Evolutionary conservation across 768 basidiomycete species (phyloP).

Genomic region (Pholiota conissans): DNA sequence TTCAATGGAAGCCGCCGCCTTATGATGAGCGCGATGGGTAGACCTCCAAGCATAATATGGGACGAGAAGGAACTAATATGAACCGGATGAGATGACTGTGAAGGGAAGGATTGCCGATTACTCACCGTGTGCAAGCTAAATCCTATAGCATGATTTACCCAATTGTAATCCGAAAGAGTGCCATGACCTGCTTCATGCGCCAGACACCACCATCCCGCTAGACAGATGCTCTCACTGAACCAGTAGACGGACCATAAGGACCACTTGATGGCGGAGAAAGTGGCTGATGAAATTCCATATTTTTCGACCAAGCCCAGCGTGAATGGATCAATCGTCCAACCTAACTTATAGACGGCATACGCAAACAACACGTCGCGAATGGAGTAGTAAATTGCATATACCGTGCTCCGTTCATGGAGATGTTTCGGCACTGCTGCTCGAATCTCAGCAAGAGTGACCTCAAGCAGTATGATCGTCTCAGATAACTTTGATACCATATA

Average conservation of each 20-base stretch:
- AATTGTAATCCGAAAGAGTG: conserved; percentile 29
- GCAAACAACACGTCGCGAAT: conserved; percentile 7
- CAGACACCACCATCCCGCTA: conserved; percentile 7
- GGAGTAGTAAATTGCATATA: not conserved
- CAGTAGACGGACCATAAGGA: not conserved
- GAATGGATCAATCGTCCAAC: conserved; percentile 24
- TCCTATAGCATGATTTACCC: conserved; percentile 38
- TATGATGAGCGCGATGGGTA: conserved; percentile 65
- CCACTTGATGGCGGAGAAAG: conserved; percentile 42
- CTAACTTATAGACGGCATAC: not conserved
- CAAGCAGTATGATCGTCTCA: too few species aligned
- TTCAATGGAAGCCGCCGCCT: conserved; percentile 68
- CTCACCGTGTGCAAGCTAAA: conserved; percentile 21
- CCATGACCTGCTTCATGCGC: conserved; percentile 42
- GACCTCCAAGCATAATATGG: conserved; percentile 64
- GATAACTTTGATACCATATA: too few species aligned
- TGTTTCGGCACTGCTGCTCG: conserved; percentile 51
- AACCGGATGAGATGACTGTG: too few species aligned
- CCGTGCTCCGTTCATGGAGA: conserved; percentile 35
- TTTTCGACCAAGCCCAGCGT: conserved; percentile 45
- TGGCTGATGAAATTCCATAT: conserved; percentile 15
- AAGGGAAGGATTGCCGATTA: conserved; percentile 17
- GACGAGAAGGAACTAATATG: conserved; percentile 40
- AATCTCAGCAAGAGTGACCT: conserved; percentile 44
- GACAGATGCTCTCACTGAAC: not conserved